Evolutionary conservation across 805 yeast species (phyloP).

Genomic region (Barnettozyma californica): DNA sequence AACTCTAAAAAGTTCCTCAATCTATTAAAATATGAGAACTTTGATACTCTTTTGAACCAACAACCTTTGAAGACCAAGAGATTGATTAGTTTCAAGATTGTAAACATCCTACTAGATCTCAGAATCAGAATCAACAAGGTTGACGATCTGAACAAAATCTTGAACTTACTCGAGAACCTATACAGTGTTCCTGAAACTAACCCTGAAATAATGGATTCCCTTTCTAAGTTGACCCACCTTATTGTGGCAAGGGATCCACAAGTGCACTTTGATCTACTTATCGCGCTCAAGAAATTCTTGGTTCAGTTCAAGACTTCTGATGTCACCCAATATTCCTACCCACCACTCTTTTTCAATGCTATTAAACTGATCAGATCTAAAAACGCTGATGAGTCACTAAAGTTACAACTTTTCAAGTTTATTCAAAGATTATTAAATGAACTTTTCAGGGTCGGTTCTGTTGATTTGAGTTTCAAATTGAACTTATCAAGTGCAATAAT

Average conservation of each 20-base stretch:
- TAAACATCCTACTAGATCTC: constrained; percentile 46
- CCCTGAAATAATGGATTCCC: constrained; percentile 49
- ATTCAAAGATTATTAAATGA: constrained; percentile 67
- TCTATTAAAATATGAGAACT: constrained; percentile 40
- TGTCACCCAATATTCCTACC: constrained; percentile 57
- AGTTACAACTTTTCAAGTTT: constrained; percentile 55
- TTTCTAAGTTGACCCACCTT: constrained; percentile 68
- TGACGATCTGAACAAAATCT: constrained; percentile 52
- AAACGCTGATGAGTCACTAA: constrained; percentile 24
- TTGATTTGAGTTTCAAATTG: constrained; percentile 34
- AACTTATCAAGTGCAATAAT: constrained; percentile 64
- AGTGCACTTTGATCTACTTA: constrained; percentile 39
- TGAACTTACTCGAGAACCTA: constrained; percentile 43
- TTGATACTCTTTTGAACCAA: constrained; percentile 47
- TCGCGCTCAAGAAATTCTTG: constrained; percentile 42
- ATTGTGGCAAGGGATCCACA: constrained; percentile 45
- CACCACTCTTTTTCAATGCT: constrained; percentile 62
- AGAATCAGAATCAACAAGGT: constrained; percentile 32
- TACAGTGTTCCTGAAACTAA: constrained; percentile 23
- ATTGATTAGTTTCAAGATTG: constrained; percentile 53
- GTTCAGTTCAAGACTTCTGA: constrained; percentile 40
- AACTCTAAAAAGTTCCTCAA: constrained; percentile 23
- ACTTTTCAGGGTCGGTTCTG: constrained; percentile 36
- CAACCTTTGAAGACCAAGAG: constrained; percentile 50
- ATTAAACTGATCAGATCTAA: constrained; percentile 48